phyloP scores from a whole-genome alignment of 768 basidiomycete species.

The Tephrocybe sp. region DNA sequence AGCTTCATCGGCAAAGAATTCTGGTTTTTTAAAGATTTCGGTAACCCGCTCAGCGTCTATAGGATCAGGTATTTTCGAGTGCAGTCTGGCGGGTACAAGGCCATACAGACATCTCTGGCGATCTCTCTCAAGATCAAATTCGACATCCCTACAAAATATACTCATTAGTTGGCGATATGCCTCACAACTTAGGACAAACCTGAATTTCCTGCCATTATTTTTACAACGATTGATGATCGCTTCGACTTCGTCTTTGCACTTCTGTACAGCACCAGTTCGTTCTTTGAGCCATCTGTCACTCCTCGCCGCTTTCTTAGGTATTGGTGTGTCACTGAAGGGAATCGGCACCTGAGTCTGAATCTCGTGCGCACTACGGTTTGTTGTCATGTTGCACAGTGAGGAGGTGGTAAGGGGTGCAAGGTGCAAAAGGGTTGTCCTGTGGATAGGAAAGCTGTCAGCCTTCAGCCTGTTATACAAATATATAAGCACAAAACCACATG shows the following conservation, averaged over 20 bases:
- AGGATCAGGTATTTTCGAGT: constrained; percentile 18
- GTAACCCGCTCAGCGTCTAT: constrained; percentile 45
- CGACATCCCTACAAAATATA: constrained; percentile 40
- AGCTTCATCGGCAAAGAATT: constrained; percentile 45
- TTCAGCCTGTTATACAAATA: too few species aligned
- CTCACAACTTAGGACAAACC: constrained; percentile 28
- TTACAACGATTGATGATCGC: constrained; percentile 44
- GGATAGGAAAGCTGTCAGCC: too few species aligned
- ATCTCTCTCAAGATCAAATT: constrained; percentile 52
- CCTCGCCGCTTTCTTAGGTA: not conserved
- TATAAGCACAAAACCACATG: too few species aligned
- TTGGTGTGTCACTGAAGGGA: too few species aligned
- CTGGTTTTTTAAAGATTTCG: constrained; percentile 49
- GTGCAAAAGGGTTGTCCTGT: too few species aligned
- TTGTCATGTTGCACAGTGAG: too few species aligned
- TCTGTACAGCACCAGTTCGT: constrained; percentile 41
- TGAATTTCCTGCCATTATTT: constrained; percentile 46
- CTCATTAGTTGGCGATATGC: not conserved
- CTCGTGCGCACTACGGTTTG: too few species aligned
- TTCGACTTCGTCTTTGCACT: constrained; percentile 42
- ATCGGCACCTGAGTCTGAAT: too few species aligned
- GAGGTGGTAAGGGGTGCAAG: too few species aligned
- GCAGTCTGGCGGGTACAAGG: constrained; percentile 15
- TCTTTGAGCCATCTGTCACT: constrained; percentile 33
- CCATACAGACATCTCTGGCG: constrained; percentile 36